These are phyloP conservation scores for Cubamyces lactineus DNA, from an alignment of 768 basidiomycete species.

Conservation along the genomic window DNA sequence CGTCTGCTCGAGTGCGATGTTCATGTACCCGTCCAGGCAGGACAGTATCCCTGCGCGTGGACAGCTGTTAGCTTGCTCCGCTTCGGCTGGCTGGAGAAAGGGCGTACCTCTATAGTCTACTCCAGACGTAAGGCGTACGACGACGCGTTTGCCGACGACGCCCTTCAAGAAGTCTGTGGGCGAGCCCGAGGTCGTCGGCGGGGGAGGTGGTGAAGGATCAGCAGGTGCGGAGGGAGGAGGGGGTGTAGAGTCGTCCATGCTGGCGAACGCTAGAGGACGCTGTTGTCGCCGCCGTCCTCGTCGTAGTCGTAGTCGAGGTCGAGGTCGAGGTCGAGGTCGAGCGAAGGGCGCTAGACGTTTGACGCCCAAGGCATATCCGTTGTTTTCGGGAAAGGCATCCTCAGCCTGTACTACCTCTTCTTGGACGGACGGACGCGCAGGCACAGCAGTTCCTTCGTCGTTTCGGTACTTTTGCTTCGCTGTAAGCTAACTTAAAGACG, in stretches of 20 bases:
- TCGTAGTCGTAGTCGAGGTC: background rate
- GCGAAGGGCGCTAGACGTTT: too few relatives aligned
- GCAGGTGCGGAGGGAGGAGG: slow-evolving; percentile 44
- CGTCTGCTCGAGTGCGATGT: slow-evolving; percentile 96
- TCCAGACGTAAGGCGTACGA: slow-evolving; percentile 88
- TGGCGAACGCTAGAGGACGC: background rate
- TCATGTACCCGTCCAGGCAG: slow-evolving; percentile 99
- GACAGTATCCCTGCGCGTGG: slow-evolving; percentile 74
- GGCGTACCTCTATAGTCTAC: slow-evolving; percentile 86
- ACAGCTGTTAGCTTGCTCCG: background rate
- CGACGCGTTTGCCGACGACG: slow-evolving; percentile 94
- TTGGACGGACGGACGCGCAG: too few relatives aligned
- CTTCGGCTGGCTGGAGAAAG: too few relatives aligned
- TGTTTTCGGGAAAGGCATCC: too few relatives aligned
- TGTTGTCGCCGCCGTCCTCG: background rate
- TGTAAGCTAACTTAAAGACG: too few relatives aligned
- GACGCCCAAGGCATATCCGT: too few relatives aligned
- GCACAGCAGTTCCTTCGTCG: too few relatives aligned
- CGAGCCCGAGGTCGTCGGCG: slow-evolving; percentile 63
- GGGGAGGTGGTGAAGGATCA: slow-evolving; percentile 52
- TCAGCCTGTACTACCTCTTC: too few relatives aligned
- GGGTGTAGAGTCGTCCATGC: slow-evolving; percentile 36
- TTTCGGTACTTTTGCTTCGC: too few relatives aligned
- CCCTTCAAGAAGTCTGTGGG: slow-evolving; percentile 94
- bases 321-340: background rate